phyloP scores from a whole-genome alignment of 2,329 filamentous ascomycete species.

The Penicillium sumatraense region DNA sequence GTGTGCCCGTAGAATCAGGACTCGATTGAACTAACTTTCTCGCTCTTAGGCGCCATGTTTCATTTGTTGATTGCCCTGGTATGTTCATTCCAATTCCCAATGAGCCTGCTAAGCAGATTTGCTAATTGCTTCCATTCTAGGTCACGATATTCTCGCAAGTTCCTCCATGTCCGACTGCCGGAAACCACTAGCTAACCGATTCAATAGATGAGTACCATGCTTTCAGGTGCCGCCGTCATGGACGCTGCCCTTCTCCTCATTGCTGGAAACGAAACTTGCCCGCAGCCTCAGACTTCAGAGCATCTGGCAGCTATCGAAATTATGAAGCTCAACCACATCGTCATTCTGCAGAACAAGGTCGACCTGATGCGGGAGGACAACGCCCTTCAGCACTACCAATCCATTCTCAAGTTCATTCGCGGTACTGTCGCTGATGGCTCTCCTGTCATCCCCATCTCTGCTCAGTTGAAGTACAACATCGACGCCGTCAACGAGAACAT shows the following conservation, averaged over 20 bases:
- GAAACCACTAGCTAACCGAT: not conserved
- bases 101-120: not conserved
- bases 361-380: constrained; percentile 97
- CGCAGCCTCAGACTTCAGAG: constrained; percentile 97
- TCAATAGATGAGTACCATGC: constrained; percentile 90
- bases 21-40: not conserved
- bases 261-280: constrained; percentile 97
- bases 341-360: constrained; percentile 99
- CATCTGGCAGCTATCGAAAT: constrained; percentile 99
- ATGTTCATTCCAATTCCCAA: not conserved
- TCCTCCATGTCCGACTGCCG: not conserved
- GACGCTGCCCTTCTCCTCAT: constrained; percentile 95
- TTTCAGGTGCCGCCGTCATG: constrained; percentile 99
- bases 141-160: constrained; percentile 90
- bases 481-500: constrained; percentile 97
- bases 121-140: constrained; percentile 40
- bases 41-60: constrained; percentile 75
- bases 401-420: constrained; percentile 97
- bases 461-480: constrained; percentile 99
- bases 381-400: constrained; percentile 91
- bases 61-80: constrained; percentile 91
- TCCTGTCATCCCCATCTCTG: constrained; percentile 94
- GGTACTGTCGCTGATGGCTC: constrained; percentile 94
- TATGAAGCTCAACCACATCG: constrained; percentile 99
- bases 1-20: too few species aligned